Conservation (phyloP, 1,284 basidiomycete genomes). For the Naganishia cerealis region DNA sequence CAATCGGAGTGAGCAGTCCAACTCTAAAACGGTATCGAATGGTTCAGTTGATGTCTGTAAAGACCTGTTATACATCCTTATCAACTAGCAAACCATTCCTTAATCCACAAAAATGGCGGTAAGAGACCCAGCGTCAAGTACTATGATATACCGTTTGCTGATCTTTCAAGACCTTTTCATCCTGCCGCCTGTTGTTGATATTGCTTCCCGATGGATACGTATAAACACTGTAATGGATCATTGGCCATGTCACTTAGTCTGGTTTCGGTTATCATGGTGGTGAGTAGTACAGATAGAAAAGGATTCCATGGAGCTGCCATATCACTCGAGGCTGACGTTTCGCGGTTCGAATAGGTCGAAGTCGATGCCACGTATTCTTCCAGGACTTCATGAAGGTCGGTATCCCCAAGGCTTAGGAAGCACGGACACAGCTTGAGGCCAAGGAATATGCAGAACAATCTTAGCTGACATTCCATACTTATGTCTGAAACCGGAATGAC, state of each 20-base stretch:
- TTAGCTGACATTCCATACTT: neutral
- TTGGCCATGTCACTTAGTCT: conserved; percentile 50
- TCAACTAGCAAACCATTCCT: neutral
- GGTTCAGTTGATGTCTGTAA: neutral
- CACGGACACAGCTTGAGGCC: too few relatives aligned
- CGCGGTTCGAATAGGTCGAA: conserved; percentile 62
- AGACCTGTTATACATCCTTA: neutral
- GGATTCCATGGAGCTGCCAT: conserved; percentile 1
- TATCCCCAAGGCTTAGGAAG: conserved; percentile 1
- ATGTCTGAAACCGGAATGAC: conserved; percentile 5
- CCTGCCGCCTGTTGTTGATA: neutral
- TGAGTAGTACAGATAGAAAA: conserved; percentile 43
- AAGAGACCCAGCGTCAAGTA: neutral
- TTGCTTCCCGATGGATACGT: neutral
- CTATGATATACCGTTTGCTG: neutral
- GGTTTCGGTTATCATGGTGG: conserved; percentile 70
- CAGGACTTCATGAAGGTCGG: conserved; percentile 79
- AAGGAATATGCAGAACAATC: neutral
- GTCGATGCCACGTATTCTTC: conserved; percentile 90
- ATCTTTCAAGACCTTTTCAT: neutral
- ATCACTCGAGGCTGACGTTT: neutral
- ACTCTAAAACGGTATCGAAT: too few relatives aligned
- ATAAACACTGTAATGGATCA: neutral
- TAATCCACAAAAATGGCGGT: conserved; percentile 22
- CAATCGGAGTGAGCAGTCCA: too few relatives aligned